phyloP scores from a whole-genome alignment of 805 yeast genomes.

The Wickerhamiella qilinensis region DNA sequence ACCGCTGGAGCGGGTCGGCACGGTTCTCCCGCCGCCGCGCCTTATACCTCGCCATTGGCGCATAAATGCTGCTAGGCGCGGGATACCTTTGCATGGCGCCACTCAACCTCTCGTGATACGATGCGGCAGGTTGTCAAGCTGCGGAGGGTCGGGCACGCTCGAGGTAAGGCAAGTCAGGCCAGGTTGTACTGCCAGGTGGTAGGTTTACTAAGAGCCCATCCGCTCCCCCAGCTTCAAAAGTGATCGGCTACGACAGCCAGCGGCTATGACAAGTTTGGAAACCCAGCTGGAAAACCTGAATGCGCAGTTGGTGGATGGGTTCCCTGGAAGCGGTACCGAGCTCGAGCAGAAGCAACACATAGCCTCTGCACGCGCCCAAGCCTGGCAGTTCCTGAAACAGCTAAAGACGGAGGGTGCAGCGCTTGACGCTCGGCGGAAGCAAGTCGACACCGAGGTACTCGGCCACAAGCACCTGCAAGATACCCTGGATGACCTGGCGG shows the following conservation, averaged over 20 bases:
- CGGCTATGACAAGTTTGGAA: no score
- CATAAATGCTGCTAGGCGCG: constrained; percentile 12
- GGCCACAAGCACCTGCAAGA: neutral
- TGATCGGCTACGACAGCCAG: no score
- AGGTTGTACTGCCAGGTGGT: neutral
- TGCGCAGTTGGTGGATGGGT: no score
- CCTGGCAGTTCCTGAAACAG: neutral
- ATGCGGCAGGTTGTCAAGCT: no score
- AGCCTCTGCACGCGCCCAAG: neutral
- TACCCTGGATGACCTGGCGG: constrained; percentile 7
- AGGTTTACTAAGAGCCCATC: no score
- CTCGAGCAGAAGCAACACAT: neutral
- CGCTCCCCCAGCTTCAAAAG: no score
- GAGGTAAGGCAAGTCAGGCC: neutral
- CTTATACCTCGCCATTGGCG: constrained; percentile 33
- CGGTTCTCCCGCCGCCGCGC: constrained; percentile 48
- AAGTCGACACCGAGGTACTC: neutral
- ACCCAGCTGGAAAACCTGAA: no score
- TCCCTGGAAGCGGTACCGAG: no score
- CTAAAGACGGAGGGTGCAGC: neutral
- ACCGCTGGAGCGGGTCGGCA: constrained; percentile 63
- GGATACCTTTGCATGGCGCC: neutral
- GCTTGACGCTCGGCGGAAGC: neutral
- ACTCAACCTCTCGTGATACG: no score
- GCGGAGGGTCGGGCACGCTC: neutral